Conservation (phyloP, 1,139 yeast species). For the Yamadazyma aaseri region DNA sequence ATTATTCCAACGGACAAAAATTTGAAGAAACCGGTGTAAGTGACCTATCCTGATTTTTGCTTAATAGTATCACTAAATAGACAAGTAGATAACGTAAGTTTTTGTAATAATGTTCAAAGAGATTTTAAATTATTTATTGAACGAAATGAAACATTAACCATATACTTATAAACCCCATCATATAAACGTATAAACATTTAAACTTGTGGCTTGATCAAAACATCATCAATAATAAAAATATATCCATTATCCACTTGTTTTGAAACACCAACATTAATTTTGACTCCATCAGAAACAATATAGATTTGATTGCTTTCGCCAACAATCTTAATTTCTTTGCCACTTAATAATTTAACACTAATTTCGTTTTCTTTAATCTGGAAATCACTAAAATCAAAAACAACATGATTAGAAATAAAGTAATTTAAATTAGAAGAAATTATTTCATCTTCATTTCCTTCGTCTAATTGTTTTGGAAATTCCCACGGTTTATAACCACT, state of each 20-base stretch:
- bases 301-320: constrained; percentile 29
- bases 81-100: no score
- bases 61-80: neutral
- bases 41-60: no score
- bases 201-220: constrained; percentile 24
- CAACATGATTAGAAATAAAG: constrained; percentile 57
- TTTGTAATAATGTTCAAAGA: no score
- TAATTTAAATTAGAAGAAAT: constrained; percentile 46
- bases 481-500: constrained; percentile 63
- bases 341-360: constrained; percentile 28
- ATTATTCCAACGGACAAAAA: constrained; percentile 44
- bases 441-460: constrained; percentile 35
- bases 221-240: constrained; percentile 48
- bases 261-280: constrained; percentile 35
- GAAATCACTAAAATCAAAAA: constrained; percentile 11
- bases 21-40: constrained; percentile 59
- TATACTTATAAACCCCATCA: neutral
- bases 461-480: constrained; percentile 50
- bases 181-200: neutral
- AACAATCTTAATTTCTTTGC: constrained; percentile 42
- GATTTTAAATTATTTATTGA: neutral
- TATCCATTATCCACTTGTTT: constrained; percentile 60
- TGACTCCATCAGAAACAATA: constrained; percentile 9
- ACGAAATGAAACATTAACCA: neutral
- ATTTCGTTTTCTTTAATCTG: constrained; percentile 14